phyloP scores from a whole-genome alignment of 2,329 filamentous ascomycete species.

The Blastomyces gilchristii region DNA sequence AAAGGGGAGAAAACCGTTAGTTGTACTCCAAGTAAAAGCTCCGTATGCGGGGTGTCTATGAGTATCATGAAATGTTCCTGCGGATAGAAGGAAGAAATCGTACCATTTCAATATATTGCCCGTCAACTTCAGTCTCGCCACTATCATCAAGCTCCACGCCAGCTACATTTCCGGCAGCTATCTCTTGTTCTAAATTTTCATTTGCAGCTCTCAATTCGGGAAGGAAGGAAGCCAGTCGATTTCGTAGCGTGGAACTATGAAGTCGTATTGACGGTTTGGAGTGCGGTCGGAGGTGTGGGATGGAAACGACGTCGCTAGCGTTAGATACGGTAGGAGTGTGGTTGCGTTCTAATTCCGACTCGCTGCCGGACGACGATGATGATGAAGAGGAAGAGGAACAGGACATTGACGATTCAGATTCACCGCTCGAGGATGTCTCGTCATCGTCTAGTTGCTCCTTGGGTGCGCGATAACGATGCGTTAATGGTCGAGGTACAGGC shows the following conservation, averaged over 20 bases:
- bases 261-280: constrained; percentile 29
- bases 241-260: constrained; percentile 24
- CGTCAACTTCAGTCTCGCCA: constrained; percentile 4
- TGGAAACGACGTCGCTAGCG: constrained; percentile 11
- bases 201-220: constrained; percentile 37
- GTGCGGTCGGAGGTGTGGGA: constrained; percentile 23
- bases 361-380: constrained; percentile 20
- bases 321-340: neutral
- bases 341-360: constrained; percentile 18
- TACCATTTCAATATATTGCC: constrained; percentile 19
- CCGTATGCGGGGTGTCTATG: neutral
- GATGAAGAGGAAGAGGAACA: constrained; percentile 18
- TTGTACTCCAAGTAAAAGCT: neutral
- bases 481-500: neutral
- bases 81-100: neutral
- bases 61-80: neutral
- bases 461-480: neutral
- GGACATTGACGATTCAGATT: constrained; percentile 10
- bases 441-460: constrained; percentile 4
- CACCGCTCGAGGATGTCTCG: constrained; percentile 13
- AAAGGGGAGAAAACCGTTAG: constrained; percentile 9
- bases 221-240: constrained; percentile 33
- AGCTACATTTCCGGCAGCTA: constrained; percentile 23
- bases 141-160: constrained; percentile 11
- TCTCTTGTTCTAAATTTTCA: constrained; percentile 31